These are phyloP conservation scores for Botrytis squamosa DNA, from an alignment of 2,329 filamentous ascomycete genomes.

Conservation along the genomic window DNA sequence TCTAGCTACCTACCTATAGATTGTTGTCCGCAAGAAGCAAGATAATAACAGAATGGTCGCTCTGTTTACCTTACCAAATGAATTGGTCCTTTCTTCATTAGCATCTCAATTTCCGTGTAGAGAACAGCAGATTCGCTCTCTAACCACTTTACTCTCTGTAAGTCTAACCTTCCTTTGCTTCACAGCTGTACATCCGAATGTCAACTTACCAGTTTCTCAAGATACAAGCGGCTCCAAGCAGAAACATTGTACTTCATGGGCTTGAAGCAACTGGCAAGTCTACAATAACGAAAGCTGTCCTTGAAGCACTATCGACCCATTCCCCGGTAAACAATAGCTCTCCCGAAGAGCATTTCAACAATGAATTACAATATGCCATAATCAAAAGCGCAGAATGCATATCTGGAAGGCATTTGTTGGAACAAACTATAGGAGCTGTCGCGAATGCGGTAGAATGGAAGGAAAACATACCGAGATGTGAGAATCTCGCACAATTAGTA, in stretches of 20 bases:
- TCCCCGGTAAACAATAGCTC: slow-evolving; percentile 56
- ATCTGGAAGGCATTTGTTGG: slow-evolving; percentile 73
- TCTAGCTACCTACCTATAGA: background rate
- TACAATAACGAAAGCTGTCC: slow-evolving; percentile 62
- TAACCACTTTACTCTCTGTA: slow-evolving; percentile 52
- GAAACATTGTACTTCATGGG: slow-evolving; percentile 76
- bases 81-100: slow-evolving; percentile 49
- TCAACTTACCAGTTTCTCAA: slow-evolving; percentile 27
- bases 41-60: slow-evolving; percentile 37
- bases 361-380: slow-evolving; percentile 54
- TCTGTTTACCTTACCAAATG: slow-evolving; percentile 54
- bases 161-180: slow-evolving; percentile 20
- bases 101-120: slow-evolving; percentile 54
- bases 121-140: slow-evolving; percentile 57
- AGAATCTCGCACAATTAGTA: slow-evolving; percentile 74
- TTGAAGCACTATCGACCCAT: slow-evolving; percentile 48
- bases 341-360: slow-evolving; percentile 50
- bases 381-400: slow-evolving; percentile 74
- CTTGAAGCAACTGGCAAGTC: slow-evolving; percentile 86
- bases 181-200: background rate
- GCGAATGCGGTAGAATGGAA: slow-evolving; percentile 51
- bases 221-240: slow-evolving; percentile 20
- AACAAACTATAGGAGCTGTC: slow-evolving; percentile 63
- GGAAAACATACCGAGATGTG: slow-evolving; percentile 63
- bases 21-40: background rate